Percentiles rank a stretch among this genome's conserved stretches.
These are phyloP conservation scores for Synchytrium microbalum DNA, from an alignment of 371 early-diverging fungal genomes.

Conservation along the genomic window DNA sequence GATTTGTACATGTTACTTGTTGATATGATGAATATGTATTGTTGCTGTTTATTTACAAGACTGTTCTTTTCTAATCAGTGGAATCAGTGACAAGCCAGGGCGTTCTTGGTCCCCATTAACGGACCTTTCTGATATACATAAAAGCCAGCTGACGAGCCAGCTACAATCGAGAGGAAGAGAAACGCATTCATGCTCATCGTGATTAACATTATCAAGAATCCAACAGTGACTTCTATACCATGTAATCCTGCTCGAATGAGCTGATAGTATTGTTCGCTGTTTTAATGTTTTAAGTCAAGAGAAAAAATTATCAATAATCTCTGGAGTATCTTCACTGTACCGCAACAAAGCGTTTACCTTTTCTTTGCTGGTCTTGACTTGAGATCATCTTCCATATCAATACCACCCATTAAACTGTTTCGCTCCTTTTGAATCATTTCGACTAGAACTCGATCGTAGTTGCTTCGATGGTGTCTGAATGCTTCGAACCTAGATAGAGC, in stretches of 20 bases:
- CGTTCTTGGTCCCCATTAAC: neutral
- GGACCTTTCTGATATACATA: constrained; percentile 13
- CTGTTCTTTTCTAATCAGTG: neutral
- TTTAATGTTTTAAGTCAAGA: neutral
- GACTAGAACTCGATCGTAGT: neutral
- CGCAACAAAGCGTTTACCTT: too few relatives aligned
- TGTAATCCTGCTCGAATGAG: neutral
- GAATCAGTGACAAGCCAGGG: constrained; percentile 7
- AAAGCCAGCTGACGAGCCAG: constrained; percentile 17
- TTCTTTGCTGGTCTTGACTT: neutral
- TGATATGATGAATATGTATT: neutral
- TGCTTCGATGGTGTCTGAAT: neutral
- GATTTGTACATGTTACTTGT: neutral
- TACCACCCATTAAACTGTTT: too few relatives aligned
- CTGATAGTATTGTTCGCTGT: neutral
- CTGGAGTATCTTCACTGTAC: too few relatives aligned
- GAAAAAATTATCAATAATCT: too few relatives aligned
- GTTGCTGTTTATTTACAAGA: neutral
- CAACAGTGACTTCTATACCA: neutral
- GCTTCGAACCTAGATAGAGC: neutral
- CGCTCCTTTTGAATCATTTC: neutral
- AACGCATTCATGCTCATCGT: constrained; percentile 22
- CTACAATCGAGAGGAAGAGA: constrained; percentile 15
- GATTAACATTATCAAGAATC: constrained; percentile 13
- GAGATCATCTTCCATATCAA: too few relatives aligned